A percentile compares a stretch with the other conserved stretches of the same genome.
Conservation (phyloP, 2,329 filamentous ascomycete species). For the Metarhizium brunneum region DNA sequence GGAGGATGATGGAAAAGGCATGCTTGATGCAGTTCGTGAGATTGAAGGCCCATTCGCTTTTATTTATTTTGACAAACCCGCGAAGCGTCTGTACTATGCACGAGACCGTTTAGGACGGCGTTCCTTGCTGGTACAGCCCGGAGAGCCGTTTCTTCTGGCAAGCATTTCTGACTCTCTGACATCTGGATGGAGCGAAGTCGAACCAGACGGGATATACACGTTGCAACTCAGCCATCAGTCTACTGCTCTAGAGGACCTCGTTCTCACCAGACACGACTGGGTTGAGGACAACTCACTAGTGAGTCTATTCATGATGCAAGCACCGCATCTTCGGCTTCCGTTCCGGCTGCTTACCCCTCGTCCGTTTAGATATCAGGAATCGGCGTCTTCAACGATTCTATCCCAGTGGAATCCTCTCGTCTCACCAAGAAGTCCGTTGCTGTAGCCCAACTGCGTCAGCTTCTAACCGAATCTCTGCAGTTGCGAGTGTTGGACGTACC, state of each 20-base stretch:
- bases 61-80: conserved; percentile 62
- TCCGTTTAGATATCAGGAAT: conserved; percentile 40
- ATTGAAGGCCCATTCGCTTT: conserved; percentile 86
- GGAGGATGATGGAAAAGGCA: conserved; percentile 13
- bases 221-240: conserved; percentile 39
- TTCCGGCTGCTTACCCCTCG: conserved; percentile 29
- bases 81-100: conserved; percentile 64
- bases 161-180: conserved; percentile 54
- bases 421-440: conserved; percentile 30
- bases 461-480: conserved; percentile 52
- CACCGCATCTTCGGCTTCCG: not conserved
- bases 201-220: conserved; percentile 72
- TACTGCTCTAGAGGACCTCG: conserved; percentile 1
- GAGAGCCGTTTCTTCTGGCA: conserved; percentile 49
- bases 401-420: conserved; percentile 25
- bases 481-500: conserved; percentile 60
- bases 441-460: conserved; percentile 42
- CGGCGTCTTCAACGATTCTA: conserved; percentile 39
- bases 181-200: conserved; percentile 65
- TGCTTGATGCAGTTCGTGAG: conserved; percentile 45
- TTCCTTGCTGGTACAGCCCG: conserved; percentile 59
- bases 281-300: conserved; percentile 31
- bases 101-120: conserved; percentile 81
- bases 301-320: conserved; percentile 20
- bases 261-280: conserved; percentile 21